Base-by-base conservation (phyloP, 345 rosid species). In the Garcia nutans region DNA sequence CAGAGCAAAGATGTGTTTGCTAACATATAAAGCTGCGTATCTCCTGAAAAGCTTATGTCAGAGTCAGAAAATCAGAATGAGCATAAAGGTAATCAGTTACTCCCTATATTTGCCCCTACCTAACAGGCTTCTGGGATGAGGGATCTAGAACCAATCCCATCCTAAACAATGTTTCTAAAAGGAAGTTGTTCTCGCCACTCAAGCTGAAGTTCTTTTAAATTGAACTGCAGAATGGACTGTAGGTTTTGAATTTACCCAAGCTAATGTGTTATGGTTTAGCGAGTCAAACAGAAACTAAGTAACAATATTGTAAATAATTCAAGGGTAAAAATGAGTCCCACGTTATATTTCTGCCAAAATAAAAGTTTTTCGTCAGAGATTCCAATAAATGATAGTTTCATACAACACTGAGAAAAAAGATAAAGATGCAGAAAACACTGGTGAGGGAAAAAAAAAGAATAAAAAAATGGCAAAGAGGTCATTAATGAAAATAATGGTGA, bases 1-100 rank as follows among this genome's bases (percentile, higher is more conserved):
- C 66, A 88, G 76, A 23, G 83, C 75, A 85, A 90, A 82, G 55
- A 87, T 80, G 82, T 87, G 89, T 82, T 75, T 88, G 70, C 91
- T 89, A 50, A 89, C 85, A 80, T 87, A 81, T 66, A 92, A 85
- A 82, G 98, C 96, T 60, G 72, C 56, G 63, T 82, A 94, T 84
- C 96, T 87, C 92, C 97, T 94, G 96, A 81, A 84, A 83, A 83
- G n/a, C 74, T 13, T 45, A 74, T 6, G 24, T 28, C 8, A 80
- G 16, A 26, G 59, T 80, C 68, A 76, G 76, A 76, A 65, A 16
- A 60, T 33, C 54, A 49, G 45, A 8, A 45, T 22, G 57, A 60
- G 24, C n/a, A 24, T 0, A 44, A 1, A 61, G 10, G 20, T 1
- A 22, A 8, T 37, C 41, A 23, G 17, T 59, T 47, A 42, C 22